A percentile compares a stretch with the other conserved stretches of the same genome.
phyloP scores from a whole-genome alignment of 2,329 filamentous ascomycete species.

The Zelopaecilomyces penicillatus region DNA sequence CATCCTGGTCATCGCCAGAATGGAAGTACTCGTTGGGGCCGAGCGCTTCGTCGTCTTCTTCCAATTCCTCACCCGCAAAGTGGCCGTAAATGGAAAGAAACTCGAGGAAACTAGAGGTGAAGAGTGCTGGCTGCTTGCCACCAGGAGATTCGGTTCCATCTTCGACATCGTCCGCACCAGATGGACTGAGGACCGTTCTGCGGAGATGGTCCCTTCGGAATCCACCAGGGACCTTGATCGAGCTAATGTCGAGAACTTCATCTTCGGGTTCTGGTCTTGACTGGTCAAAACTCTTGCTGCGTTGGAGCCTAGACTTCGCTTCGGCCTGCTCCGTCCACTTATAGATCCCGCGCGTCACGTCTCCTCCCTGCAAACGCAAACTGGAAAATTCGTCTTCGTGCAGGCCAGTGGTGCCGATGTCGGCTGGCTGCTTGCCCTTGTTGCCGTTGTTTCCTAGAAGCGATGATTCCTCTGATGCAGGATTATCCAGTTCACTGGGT shows the following conservation, averaged over 20 bases:
- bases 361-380: conserved; percentile 83
- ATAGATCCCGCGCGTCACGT: conserved; percentile 92
- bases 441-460: conserved; percentile 26
- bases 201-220: conserved; percentile 87
- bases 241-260: conserved; percentile 75
- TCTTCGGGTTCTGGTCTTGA: conserved; percentile 70
- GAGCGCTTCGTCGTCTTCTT: conserved; percentile 89
- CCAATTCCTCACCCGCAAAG: conserved; percentile 92
- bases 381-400: conserved; percentile 86
- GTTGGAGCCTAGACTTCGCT: conserved; percentile 55
- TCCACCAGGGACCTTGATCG: conserved; percentile 87
- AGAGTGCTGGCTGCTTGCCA: conserved; percentile 42
- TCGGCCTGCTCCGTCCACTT: conserved; percentile 90
- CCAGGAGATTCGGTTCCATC: conserved; percentile 26
- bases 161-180: conserved; percentile 23
- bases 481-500: conserved; percentile 41
- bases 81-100: conserved; percentile 93
- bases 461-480: conserved; percentile 39
- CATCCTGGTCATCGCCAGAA: conserved; percentile 62
- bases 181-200: conserved; percentile 59
- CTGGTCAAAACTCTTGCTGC: conserved; percentile 83
- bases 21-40: conserved; percentile 86
- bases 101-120: conserved; percentile 91
- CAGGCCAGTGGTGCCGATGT: conserved; percentile 26
- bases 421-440: conserved; percentile 48